Percentiles rank a stretch among this genome's conserved stretches.
Conservation (phyloP, 306 rosid genomes). For the Sicyos baderoa region DNA sequence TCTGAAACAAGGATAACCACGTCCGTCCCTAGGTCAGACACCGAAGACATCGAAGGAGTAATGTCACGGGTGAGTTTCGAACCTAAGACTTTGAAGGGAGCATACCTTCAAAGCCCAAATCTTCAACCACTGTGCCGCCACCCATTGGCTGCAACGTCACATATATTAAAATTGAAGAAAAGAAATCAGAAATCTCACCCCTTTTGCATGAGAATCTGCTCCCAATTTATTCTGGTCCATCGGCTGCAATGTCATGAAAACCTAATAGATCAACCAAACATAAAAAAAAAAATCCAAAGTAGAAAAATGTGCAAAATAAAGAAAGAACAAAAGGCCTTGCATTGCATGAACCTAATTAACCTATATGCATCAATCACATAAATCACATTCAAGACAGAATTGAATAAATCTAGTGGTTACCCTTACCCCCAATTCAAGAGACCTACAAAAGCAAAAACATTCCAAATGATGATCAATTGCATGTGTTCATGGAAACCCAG, state of each 20-base stretch:
- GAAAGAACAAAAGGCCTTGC: not conserved
- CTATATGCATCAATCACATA: not conserved
- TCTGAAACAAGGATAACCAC: too few relatives aligned
- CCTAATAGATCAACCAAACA: constrained; percentile 34
- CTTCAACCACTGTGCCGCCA: too few relatives aligned
- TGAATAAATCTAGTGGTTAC: not conserved
- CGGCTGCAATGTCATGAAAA: constrained; percentile 27
- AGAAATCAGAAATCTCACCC: constrained; percentile 46
- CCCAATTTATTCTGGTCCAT: constrained; percentile 55
- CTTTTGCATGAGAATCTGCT: constrained; percentile 41
- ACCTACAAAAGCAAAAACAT: constrained; percentile 8
- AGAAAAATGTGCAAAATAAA: not conserved
- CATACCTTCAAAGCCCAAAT: too few relatives aligned
- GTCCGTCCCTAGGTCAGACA: too few relatives aligned
- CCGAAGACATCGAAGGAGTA: too few relatives aligned
- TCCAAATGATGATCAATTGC: constrained; percentile 35
- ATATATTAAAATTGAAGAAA: constrained; percentile 19
- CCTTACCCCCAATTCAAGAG: constrained; percentile 16
- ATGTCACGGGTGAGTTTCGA: too few relatives aligned
- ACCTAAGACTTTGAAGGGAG: too few relatives aligned
- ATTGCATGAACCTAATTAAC: constrained; percentile 12
- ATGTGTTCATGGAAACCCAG: constrained; percentile 25
- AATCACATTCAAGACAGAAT: not conserved
- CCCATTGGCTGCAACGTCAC: too few relatives aligned
- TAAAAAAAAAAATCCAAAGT: constrained; percentile 34